Percentiles rank a stretch among this genome's conserved stretches.
Conservation (phyloP, 2,329 filamentous ascomycete genomes). For the Piedraia hortae region DNA sequence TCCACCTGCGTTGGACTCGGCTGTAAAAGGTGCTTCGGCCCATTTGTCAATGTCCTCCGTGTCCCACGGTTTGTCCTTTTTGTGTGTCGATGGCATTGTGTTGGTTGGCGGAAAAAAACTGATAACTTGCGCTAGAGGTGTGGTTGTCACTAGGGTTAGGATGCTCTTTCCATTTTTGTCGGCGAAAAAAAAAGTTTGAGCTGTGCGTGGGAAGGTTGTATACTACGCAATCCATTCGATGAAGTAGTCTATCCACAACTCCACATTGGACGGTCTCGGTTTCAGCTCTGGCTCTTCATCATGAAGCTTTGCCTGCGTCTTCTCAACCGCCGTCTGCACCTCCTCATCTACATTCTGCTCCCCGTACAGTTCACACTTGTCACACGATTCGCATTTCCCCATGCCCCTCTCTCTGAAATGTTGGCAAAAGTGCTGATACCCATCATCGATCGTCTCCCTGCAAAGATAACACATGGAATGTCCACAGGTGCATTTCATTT, state of each 20-base stretch:
- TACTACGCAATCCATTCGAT: too few species aligned
- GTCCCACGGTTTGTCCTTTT: constrained; percentile 81
- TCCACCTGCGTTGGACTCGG: constrained; percentile 60
- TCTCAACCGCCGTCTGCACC: constrained; percentile 15
- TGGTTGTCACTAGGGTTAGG: too few species aligned
- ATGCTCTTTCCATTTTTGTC: too few species aligned
- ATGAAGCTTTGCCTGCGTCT: too few species aligned
- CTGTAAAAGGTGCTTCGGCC: constrained; percentile 67
- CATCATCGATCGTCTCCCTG: constrained; percentile 34
- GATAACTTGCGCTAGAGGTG: too few species aligned
- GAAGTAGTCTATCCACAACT: too few species aligned
- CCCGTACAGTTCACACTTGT: constrained; percentile 24
- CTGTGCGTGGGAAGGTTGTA: too few species aligned
- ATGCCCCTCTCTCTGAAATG: constrained; percentile 72
- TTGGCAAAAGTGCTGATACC: constrained; percentile 85
- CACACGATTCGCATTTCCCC: constrained; percentile 51
- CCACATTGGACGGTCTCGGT: too few species aligned
- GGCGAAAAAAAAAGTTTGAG: too few species aligned
- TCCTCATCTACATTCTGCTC: constrained; percentile 21
- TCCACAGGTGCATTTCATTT: constrained; percentile 80
- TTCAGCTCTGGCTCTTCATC: too few species aligned
- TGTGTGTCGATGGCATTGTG: constrained; percentile 64
- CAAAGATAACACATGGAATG: constrained; percentile 98
- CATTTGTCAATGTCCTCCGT: constrained; percentile 94
- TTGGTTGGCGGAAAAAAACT: constrained; percentile 1